Evolutionary conservation across 345 rosid genomes (phyloP).

Genomic region (Psidium guajava): DNA sequence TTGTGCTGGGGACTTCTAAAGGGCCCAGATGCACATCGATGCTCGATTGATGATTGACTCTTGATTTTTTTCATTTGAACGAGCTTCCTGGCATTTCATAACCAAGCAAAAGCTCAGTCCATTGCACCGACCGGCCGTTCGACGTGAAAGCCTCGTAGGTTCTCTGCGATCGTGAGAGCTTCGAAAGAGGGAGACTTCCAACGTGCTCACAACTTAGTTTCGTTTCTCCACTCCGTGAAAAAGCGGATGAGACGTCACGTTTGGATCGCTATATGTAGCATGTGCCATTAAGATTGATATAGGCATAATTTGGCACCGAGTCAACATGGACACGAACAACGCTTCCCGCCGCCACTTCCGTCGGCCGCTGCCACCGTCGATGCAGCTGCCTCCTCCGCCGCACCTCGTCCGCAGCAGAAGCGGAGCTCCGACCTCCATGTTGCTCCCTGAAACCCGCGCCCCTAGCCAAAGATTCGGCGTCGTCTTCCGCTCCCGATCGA

Average conservation of each 20-base stretch:
- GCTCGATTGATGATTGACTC: neutral
- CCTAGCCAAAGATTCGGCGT: constrained; percentile 6
- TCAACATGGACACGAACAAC: neutral
- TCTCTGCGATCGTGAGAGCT: neutral
- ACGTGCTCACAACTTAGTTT: constrained; percentile 3
- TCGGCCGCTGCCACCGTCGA: neutral
- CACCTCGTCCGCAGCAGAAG: constrained; percentile 36
- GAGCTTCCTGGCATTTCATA: neutral
- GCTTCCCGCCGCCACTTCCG: neutral
- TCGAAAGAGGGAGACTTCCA: neutral
- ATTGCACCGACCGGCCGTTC: neutral
- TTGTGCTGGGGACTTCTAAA: neutral
- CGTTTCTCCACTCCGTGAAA: neutral
- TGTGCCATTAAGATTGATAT: neutral
- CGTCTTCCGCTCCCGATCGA: constrained; percentile 23
- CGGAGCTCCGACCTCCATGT: constrained; percentile 6
- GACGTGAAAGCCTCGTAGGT: neutral
- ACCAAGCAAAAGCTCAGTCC: neutral
- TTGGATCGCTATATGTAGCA: neutral
- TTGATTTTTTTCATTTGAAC: neutral
- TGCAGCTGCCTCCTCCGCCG: constrained; percentile 1
- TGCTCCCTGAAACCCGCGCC: constrained; percentile 4
- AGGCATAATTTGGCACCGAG: neutral
- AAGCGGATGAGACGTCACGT: neutral
- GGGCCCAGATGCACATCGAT: neutral